Base-by-base conservation (phyloP, 441 rosid genomes). In the Adansonia madagascariensis region DNA sequence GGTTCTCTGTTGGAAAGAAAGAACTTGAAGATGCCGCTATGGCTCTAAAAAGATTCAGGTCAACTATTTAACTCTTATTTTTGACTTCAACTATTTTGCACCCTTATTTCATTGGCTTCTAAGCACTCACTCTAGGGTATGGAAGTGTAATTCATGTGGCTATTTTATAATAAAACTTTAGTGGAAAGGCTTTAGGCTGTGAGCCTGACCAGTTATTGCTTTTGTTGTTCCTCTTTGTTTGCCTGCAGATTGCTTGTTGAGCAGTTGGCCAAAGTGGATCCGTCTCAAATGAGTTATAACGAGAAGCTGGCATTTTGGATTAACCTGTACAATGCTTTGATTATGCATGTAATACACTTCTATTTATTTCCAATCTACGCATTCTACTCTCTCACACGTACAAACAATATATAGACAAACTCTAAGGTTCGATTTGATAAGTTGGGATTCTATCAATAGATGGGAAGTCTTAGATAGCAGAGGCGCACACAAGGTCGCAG, bases 271-370 rank as follows among this genome's bases (percentile, higher is more conserved):
- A 80, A 82, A 80, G 88, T 87, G 72, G 85, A 85, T 75, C 89
- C 87, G 14, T 83, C 89, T 78, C 70, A 80, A 85, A 65, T 90
- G 84, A 80, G 78, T 67, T 78, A 80, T 77, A 79, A 76, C 27
- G 90, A 90, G 89, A 91, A 90, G 88, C 82, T 91, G 59, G 89
- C 93, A 71, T 91, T 91, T 83, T 91, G 95, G 95, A 87, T 89
- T 83, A 91, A 91, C 68, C 81, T 89, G 81, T 91, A 91, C 52
- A 89, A 91, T 80, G 95, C 95, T 41, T 82, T 91, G 87, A 85
- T 91, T 73, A 87, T 91, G 95, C 95, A 91, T 82, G 95, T 91
- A 85, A 71, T 80, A 22, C 50, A 41, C 67, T 76, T 80, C 66
- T 41, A 39, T 53, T 49, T 62, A 64, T 50, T 49, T 43, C 65